Conservation (phyloP, 2,329 filamentous ascomycete species). For the Aspergillus novofumigatus region DNA sequence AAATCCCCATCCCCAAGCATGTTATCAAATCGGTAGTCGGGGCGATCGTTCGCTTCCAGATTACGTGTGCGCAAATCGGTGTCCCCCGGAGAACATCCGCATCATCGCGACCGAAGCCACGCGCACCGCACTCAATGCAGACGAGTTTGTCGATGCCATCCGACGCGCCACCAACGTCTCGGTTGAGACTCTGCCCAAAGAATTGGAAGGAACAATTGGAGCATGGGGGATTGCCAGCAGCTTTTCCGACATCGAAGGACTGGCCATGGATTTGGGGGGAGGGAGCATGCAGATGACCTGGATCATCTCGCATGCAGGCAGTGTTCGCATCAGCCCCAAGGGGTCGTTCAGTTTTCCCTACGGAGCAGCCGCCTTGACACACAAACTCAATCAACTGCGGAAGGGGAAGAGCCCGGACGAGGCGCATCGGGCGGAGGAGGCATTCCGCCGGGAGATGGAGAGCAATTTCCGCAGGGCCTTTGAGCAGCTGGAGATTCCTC, state of each 20-base stretch:
- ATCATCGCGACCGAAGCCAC: constrained; percentile 89
- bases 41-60: constrained; percentile 65
- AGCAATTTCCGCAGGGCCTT: constrained; percentile 58
- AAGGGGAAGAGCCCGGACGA: constrained; percentile 36
- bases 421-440: constrained; percentile 38
- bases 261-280: constrained; percentile 79
- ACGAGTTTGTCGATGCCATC: constrained; percentile 65
- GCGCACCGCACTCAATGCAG: constrained; percentile 69
- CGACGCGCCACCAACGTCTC: constrained; percentile 57
- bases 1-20: constrained; percentile 51
- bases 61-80: constrained; percentile 62
- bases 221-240: constrained; percentile 77
- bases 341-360: constrained; percentile 64
- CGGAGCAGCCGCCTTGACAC: constrained; percentile 62
- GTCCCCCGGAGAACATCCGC: constrained; percentile 62
- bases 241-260: constrained; percentile 63
- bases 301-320: constrained; percentile 52
- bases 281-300: constrained; percentile 66
- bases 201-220: constrained; percentile 75
- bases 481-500: constrained; percentile 53
- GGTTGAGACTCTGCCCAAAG: constrained; percentile 70
- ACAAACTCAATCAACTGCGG: constrained; percentile 49
- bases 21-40: constrained; percentile 63
- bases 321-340: constrained; percentile 48
- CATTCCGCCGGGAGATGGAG: constrained; percentile 42